phyloP scores from a whole-genome alignment of 2,329 filamentous ascomycete species.

The Colletotrichum sansevieriae region DNA sequence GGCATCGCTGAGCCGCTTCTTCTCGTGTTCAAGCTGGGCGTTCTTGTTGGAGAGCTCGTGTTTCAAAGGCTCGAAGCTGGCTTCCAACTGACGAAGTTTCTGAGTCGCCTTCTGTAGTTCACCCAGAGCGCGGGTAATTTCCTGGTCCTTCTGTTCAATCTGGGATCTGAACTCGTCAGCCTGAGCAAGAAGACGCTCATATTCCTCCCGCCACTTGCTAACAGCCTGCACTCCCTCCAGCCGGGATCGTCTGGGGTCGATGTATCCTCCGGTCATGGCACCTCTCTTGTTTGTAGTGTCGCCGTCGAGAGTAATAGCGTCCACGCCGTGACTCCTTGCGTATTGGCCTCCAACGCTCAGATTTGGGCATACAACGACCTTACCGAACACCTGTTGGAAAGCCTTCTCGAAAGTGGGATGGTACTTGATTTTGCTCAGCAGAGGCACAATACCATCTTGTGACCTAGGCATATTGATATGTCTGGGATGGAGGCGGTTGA shows the following conservation, averaged over 20 bases:
- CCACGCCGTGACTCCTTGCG: slow-evolving; percentile 89
- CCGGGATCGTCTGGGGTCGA: slow-evolving; percentile 87
- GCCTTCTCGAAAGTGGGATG: slow-evolving; percentile 84
- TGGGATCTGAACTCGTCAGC: slow-evolving; percentile 75
- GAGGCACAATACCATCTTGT: slow-evolving; percentile 76
- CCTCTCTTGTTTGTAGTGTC: slow-evolving; percentile 96
- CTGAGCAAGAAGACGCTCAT: slow-evolving; percentile 75
- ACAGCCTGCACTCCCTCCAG: slow-evolving; percentile 86
- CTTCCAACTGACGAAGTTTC: slow-evolving; percentile 80
- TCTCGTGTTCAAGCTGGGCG: slow-evolving; percentile 79
- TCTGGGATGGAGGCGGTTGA: slow-evolving; percentile 82
- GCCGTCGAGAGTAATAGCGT: slow-evolving; percentile 93
- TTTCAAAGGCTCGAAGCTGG: slow-evolving; percentile 83
- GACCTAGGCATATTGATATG: slow-evolving; percentile 84
- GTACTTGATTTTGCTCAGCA: slow-evolving; percentile 87
- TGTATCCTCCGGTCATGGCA: slow-evolving; percentile 93
- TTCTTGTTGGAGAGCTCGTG: slow-evolving; percentile 82
- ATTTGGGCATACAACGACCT: slow-evolving; percentile 93
- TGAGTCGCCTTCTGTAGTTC: slow-evolving; percentile 88
- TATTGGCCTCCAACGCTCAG: slow-evolving; percentile 90
- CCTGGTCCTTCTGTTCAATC: slow-evolving; percentile 85
- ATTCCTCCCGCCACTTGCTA: slow-evolving; percentile 80
- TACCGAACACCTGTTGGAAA: slow-evolving; percentile 95
- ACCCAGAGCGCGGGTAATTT: slow-evolving; percentile 88
- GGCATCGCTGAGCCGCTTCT: slow-evolving; percentile 80